Evolutionary conservation across 2,329 filamentous ascomycete species (phyloP), one percentile per base, ranked within the genome.

Genomic region (Neonectria sp.): DNA sequence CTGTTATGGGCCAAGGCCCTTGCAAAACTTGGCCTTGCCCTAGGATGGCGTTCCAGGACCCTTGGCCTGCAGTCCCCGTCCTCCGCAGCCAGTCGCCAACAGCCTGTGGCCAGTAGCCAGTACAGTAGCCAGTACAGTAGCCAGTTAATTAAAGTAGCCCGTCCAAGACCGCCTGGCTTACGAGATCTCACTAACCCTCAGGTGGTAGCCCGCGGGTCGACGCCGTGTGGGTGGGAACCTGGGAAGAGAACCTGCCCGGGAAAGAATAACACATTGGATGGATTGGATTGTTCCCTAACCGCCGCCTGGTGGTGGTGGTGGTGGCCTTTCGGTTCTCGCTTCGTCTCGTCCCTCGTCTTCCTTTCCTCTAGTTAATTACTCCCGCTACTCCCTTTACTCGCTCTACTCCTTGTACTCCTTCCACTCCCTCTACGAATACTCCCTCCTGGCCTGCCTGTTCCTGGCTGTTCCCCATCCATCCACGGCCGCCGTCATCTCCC

Each of bases 131-230:
- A 21, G 21, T 21, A 21, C 21, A 21, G 21, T 21, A 21, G 21
- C 21, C 21, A 21, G 21, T 21, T 21, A 21, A 21, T 21, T 21
- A 21, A 21, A 51, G 25, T 67, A 58, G 55, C 59, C 63, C 35
- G 55, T 55, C 63, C 35, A 37, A 55, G 56, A 61, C 60, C 43
- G 43, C 61, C 56, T 62, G 68, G 69, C 69, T 70, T 67, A 71
- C 70, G 67, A 71, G 70, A 72, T 71, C 68, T 71, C 67, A 68
- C 70, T 71, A 68, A 59, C 69, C 70, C 68, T 71, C 68, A 71
- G 63, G 65, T 65, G 69, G 65, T 65, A 67, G 68, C 48, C 59
- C 53, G 48, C 49, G 55, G 68, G 60, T 62, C 48, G 57, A 63
- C 57, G 63, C 59, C 63, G 64, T 65, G 65, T 70, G 66, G 65